Evolutionary conservation across 768 basidiomycete species (phyloP).

Genomic region (Lactifluus subvellereus): DNA sequence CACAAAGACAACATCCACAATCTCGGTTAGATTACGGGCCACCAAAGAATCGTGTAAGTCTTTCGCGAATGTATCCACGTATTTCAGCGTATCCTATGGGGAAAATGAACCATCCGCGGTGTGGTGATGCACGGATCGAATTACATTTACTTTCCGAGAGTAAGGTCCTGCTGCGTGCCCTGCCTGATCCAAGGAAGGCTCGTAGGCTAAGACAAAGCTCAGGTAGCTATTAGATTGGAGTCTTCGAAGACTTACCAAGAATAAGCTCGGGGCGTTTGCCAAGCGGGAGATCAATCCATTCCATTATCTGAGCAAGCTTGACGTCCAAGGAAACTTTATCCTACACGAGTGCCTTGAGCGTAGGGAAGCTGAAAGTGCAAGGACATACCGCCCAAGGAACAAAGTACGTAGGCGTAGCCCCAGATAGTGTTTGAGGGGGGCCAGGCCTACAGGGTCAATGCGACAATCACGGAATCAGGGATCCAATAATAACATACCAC

Average conservation of each 20-base stretch:
- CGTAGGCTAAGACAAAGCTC: slow-evolving; percentile 51
- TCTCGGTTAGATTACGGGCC: slow-evolving; percentile 69
- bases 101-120: background rate
- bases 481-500: slow-evolving; percentile 55
- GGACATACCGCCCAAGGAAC: slow-evolving; percentile 64
- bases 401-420: slow-evolving; percentile 65
- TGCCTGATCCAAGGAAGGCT: slow-evolving; percentile 82
- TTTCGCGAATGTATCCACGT: slow-evolving; percentile 71
- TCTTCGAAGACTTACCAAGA: slow-evolving; percentile 43
- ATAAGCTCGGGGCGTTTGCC: slow-evolving; percentile 72
- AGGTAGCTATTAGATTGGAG: slow-evolving; percentile 10
- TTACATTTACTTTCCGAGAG: slow-evolving; percentile 65
- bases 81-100: slow-evolving; percentile 51
- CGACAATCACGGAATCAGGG: background rate
- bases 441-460: slow-evolving; percentile 58
- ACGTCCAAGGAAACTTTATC: slow-evolving; percentile 56
- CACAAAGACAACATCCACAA: slow-evolving; percentile 86
- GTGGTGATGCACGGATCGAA: slow-evolving; percentile 25
- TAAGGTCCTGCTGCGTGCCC: slow-evolving; percentile 69
- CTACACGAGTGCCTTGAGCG: slow-evolving; percentile 26
- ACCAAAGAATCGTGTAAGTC: slow-evolving; percentile 58
- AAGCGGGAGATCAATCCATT: slow-evolving; percentile 78
- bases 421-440: slow-evolving; percentile 63
- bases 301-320: slow-evolving; percentile 72
- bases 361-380: background rate